Base-by-base conservation (phyloP, 169 alveolate species). In the Cryptosporidium canis region DNA sequence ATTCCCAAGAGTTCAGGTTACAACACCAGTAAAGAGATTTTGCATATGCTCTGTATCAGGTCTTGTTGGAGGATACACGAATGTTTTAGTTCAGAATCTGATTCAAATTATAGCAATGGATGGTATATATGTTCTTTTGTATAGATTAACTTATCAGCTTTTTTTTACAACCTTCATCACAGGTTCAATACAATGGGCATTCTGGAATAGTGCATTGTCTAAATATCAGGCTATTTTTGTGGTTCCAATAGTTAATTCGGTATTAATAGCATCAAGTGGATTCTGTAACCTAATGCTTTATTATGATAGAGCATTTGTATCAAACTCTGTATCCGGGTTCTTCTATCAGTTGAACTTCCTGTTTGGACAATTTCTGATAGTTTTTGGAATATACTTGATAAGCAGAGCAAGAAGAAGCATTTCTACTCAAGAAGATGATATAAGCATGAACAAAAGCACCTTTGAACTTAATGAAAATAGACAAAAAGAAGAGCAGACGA, bases 241-340 rank as follows among this genome's bases (percentile, higher is more conserved):
- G 14, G 87, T 77, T 5, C 87, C 87, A 12, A 77, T 77, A 56
- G 63, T 77, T 24, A 77, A 77, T 58, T 77, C 87, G 39, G 77
- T 77, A 41, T 77, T 77, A 61, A 77, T 77, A 41, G 72, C 87
- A 35, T 58, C 77, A 6, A 61, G 87, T 41, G 87, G 87, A 11
- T 77, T 77, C 18, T 77, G 87, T 44, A 77, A 61, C 44, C 58
- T 77, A 61, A 61, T 61, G 55, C 63, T 77, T 44, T 77, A 77
- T 61, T 58, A 77, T 61, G 71, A 77, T 41, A 44, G 47, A 11
- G 29, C 21, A 18, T 41, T 58, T 29, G 21, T 24, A 5, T 21
- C 51, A 18, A 33, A 39, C 41, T 55, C 87, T 37, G 1, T 56
- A 6, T 24, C n/a, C 33, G 21, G 21, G 5, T 3, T 48, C 3